Percentiles rank a stretch among this genome's conserved stretches.
These are phyloP conservation scores for Leucogyrophana mollusca DNA, from an alignment of 768 basidiomycete species.

Conservation along the genomic window DNA sequence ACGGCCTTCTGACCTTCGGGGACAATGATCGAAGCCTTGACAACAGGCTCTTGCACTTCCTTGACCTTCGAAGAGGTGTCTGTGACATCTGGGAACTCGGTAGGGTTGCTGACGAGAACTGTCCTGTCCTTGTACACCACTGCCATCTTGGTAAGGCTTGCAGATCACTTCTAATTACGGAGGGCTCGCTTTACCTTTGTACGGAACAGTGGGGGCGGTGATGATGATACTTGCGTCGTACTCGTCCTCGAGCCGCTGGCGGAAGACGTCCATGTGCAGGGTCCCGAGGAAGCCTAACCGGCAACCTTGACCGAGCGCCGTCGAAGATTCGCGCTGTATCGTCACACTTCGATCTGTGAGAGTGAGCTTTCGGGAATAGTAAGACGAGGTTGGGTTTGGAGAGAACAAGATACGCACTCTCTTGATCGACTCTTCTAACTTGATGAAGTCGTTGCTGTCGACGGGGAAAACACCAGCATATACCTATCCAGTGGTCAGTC, in stretches of 20 bases:
- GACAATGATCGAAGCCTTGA: conserved; percentile 91
- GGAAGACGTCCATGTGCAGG: conserved; percentile 94
- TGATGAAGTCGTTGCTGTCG: conserved; percentile 86
- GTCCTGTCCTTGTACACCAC: conserved; percentile 71
- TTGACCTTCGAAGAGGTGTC: conserved; percentile 61
- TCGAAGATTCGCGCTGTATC: conserved; percentile 87
- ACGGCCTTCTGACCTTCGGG: conserved; percentile 66
- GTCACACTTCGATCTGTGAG: conserved; percentile 89
- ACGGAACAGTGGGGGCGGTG: conserved; percentile 95
- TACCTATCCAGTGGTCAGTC: conserved; percentile 50
- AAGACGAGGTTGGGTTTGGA: conserved; percentile 6
- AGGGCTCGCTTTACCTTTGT: conserved; percentile 54
- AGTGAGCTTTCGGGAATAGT: conserved; percentile 52
- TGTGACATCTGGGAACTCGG: conserved; percentile 86
- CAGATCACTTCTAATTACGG: not conserved
- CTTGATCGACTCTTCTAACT: conserved; percentile 94
- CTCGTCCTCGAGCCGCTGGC: conserved; percentile 95
- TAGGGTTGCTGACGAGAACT: conserved; percentile 83
- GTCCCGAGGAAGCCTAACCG: conserved; percentile 94
- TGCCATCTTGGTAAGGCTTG: conserved; percentile 26
- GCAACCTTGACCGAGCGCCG: conserved; percentile 93
- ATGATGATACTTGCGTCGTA: conserved; percentile 93
- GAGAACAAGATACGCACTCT: conserved; percentile 49
- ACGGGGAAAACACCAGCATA: conserved; percentile 95
- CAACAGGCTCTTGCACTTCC: conserved; percentile 88